These are phyloP conservation scores for Elaeis oleifera DNA, from an alignment of 202 grass and related monocot genomes.

Conservation along the genomic window DNA sequence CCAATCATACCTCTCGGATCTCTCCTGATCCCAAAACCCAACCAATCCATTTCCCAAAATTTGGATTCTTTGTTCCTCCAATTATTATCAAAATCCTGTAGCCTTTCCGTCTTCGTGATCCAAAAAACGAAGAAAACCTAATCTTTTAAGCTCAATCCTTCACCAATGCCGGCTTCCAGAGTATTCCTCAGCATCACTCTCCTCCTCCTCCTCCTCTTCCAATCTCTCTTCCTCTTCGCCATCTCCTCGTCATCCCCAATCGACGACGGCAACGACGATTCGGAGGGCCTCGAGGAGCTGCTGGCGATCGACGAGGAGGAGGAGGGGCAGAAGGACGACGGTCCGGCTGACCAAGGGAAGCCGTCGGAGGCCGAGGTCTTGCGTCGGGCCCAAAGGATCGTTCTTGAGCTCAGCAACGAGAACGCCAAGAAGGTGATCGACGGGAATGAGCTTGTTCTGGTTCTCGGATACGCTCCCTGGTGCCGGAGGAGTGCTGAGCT, in stretches of 20 bases:
- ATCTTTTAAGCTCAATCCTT: too few species aligned
- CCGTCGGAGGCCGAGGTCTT: conserved; percentile 42
- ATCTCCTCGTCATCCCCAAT: conserved; percentile 29
- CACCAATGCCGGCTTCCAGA: background rate
- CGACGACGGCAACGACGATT: conserved; percentile 45
- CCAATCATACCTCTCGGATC: too few species aligned
- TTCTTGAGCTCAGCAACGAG: conserved; percentile 79
- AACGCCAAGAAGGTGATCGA: conserved; percentile 54
- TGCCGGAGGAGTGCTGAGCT: conserved; percentile 79
- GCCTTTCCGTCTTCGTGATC: too few species aligned
- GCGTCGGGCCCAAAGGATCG: conserved; percentile 75
- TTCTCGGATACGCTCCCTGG: conserved; percentile 91
- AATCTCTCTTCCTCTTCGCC: conserved; percentile 19
- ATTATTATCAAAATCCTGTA: too few species aligned
- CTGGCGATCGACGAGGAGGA: conserved; percentile 71
- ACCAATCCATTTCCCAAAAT: too few species aligned
- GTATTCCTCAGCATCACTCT: conserved; percentile 26
- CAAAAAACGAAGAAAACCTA: too few species aligned
- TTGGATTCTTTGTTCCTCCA: too few species aligned
- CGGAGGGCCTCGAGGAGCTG: conserved; percentile 62
- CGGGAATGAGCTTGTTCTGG: conserved; percentile 56
- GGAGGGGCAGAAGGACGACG: conserved; percentile 15
- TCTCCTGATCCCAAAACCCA: too few species aligned
- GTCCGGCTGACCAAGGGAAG: conserved; percentile 1
- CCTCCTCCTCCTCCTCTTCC: conserved; percentile 29